These are phyloP conservation scores for Tetrapisispora nanseiensis DNA, from an alignment of 805 yeast species.

Conservation along the genomic window DNA sequence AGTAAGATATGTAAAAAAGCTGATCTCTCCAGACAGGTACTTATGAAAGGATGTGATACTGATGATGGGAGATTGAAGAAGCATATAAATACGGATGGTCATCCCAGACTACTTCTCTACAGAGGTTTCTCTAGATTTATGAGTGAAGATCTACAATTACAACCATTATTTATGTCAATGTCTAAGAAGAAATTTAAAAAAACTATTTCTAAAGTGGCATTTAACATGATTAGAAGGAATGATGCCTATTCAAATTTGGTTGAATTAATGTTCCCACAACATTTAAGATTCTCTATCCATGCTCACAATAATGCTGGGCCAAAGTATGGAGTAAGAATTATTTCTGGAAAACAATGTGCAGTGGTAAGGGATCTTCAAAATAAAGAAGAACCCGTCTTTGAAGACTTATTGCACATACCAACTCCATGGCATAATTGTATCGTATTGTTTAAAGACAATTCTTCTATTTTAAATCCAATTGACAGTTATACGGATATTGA, in stretches of 20 bases:
- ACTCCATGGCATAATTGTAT: slow-evolving; percentile 60
- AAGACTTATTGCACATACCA: slow-evolving; percentile 51
- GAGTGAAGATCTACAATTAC: slow-evolving; percentile 44
- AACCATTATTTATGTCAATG: slow-evolving; percentile 30
- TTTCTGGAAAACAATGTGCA: slow-evolving; percentile 36
- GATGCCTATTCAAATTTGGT: slow-evolving; percentile 58
- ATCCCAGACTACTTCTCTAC: slow-evolving; percentile 43
- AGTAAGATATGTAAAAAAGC: slow-evolving; percentile 31
- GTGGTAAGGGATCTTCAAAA: slow-evolving; percentile 37
- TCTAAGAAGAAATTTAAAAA: slow-evolving; percentile 44
- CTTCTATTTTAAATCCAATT: not conserved
- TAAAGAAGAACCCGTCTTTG: slow-evolving; percentile 35
- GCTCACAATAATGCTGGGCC: slow-evolving; percentile 54
- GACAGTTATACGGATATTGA: not conserved
- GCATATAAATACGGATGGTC: slow-evolving; percentile 48
- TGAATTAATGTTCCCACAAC: slow-evolving; percentile 49
- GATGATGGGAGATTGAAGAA: slow-evolving; percentile 55
- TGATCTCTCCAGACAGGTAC: slow-evolving; percentile 32
- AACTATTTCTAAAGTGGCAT: slow-evolving; percentile 43
- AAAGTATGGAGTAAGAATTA: slow-evolving; percentile 45
- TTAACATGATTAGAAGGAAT: slow-evolving; percentile 55
- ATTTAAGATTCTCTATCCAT: slow-evolving; percentile 50
- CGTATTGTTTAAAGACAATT: slow-evolving; percentile 15
- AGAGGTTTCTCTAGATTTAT: slow-evolving; percentile 52
- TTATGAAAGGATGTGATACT: slow-evolving; percentile 39